Evolutionary conservation across 805 yeast genomes (phyloP).

Genomic region (Candida maris): DNA sequence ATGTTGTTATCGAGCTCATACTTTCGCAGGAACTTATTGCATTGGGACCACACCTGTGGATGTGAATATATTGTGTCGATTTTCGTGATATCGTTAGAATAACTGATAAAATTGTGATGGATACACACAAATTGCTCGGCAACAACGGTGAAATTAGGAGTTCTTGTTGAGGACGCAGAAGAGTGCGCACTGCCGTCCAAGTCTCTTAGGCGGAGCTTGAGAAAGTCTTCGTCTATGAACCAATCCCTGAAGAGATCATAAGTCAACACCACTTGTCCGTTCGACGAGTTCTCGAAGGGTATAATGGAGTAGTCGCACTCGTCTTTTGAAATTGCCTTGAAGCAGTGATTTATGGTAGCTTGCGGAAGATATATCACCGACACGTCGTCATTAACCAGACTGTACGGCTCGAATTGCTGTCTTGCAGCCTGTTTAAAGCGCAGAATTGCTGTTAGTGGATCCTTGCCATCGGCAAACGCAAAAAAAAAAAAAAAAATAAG

Average conservation of each 20-base stretch:
- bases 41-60: constrained; percentile 98
- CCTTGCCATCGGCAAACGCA: too few relatives aligned
- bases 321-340: constrained; percentile 43
- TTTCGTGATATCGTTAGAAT: constrained; percentile 38
- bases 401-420: constrained; percentile 33
- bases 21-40: constrained; percentile 50
- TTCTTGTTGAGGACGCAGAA: constrained; percentile 7
- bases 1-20: constrained; percentile 28
- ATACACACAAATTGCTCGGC: constrained; percentile 83
- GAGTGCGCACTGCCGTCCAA: constrained; percentile 12
- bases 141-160: constrained; percentile 48
- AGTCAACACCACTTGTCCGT: constrained; percentile 87
- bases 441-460: too few relatives aligned
- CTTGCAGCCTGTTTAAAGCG: constrained; percentile 42
- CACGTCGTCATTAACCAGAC: constrained; percentile 11
- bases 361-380: constrained; percentile 34
- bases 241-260: constrained; percentile 77
- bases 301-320: constrained; percentile 68
- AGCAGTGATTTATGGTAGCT: constrained; percentile 55
- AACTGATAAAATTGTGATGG: constrained; percentile 67
- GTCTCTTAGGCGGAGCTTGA: constrained; percentile 11
- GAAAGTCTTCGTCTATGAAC: constrained; percentile 30
- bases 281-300: constrained; percentile 92
- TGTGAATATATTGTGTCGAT: constrained; percentile 74
- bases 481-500: too few relatives aligned